phyloP scores from a whole-genome alignment of 2,329 filamentous ascomycete species.

The Colletotrichum echinochloae region DNA sequence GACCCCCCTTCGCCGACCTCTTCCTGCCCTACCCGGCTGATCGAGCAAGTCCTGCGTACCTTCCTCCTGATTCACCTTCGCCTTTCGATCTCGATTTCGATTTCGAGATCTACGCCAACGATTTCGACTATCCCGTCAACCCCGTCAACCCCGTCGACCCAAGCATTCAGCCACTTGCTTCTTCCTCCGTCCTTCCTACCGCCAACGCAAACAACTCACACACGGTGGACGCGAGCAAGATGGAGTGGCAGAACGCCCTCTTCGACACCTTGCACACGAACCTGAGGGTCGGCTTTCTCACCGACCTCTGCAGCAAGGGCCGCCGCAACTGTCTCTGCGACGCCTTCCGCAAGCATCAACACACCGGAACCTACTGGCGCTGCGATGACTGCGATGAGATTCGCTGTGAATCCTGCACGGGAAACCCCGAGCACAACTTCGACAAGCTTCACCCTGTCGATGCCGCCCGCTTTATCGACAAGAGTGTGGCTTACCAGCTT shows the following conservation, averaged over 20 bases:
- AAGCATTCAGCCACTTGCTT: not conserved
- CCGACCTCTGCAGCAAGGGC: conserved; percentile 36
- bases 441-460: conserved; percentile 20
- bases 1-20: not conserved
- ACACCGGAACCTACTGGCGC: conserved; percentile 38
- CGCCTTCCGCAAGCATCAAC: conserved; percentile 47
- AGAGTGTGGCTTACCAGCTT: not conserved
- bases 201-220: not conserved
- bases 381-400: conserved; percentile 52
- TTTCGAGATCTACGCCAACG: not conserved
- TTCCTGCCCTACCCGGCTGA: not conserved
- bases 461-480: not conserved
- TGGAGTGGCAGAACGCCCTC: conserved; percentile 2
- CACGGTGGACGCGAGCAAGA: not conserved
- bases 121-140: not conserved
- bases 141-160: not conserved
- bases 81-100: not conserved
- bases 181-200: not conserved
- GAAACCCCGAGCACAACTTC: conserved; percentile 54
- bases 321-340: conserved; percentile 54
- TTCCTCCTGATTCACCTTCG: not conserved
- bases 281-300: conserved; percentile 19
- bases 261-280: not conserved
- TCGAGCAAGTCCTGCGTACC: not conserved
- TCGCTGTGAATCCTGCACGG: conserved; percentile 54